Evolutionary conservation across 106 monocot species (phyloP), one percentile per base, ranked within the genome.

Genomic region (Cymbidium sinense): DNA sequence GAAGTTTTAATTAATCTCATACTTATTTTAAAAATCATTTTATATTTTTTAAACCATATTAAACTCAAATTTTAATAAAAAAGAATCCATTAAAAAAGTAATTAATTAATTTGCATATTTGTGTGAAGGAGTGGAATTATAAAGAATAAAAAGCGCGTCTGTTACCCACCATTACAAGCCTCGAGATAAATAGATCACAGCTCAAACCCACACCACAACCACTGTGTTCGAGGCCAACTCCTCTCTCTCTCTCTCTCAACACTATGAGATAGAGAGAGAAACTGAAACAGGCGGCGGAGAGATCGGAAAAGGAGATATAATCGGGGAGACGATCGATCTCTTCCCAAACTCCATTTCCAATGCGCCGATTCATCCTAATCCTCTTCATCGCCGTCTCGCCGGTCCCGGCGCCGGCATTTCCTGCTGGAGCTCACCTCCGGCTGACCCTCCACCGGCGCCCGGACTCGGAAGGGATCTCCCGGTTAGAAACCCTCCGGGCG

Each of bases 361-460:
- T 82, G 76, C 34, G 17, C 19, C 47, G 47, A 12, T 47, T 47
- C 47, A 34, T 65, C 65, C 70, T 70, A 70, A 37, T 70, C 77
- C 20, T 82, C 70, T 19, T 80, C 75, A 6, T 58, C 21, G n/a
- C 23, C 67, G 1, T 33, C 29, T 27, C 27, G 23, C 2, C 64
- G 27, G 29, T 33, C 17, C 5, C 76, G 21, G 1, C 18, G 33
- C 34, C 51, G 54, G 54, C 51, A 43, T 62, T 43, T 15, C 20
- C 36, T 9, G 36, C 82, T 52, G 50, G 35, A 25, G 0, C 50
- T 43, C 28, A 50, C 29, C 37, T 37, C 64, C 30, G 34, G 50
- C 77, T 62, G 13, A 58, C 5, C 4, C 77, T 37, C 62, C 58
- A 27, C 62, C 55, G 77, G 4, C 64, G 35, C 0, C 36, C 39